Percentiles rank a stretch among this genome's conserved stretches.
phyloP scores from a whole-genome alignment of 2,329 filamentous ascomycete species.

The Cercospora sojina region DNA sequence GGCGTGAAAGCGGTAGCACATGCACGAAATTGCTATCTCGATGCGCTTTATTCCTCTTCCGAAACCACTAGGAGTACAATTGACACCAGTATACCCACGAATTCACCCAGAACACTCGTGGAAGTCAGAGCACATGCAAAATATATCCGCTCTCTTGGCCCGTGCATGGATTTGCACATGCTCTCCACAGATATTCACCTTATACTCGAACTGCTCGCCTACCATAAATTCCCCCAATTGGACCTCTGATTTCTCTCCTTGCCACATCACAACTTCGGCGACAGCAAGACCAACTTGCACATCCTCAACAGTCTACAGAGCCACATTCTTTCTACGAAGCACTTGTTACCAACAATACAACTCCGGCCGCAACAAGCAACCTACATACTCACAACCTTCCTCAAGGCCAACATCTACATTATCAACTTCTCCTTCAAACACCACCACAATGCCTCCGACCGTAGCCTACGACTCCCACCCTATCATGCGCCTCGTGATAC shows the following conservation, averaged over 20 bases:
- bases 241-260: background rate
- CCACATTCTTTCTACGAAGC: no score
- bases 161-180: background rate
- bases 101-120: background rate
- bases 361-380: background rate
- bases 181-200: background rate
- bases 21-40: background rate
- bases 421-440: no score
- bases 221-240: background rate
- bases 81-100: background rate
- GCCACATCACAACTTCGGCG: background rate
- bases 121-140: background rate
- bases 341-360: background rate
- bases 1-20: background rate
- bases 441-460: background rate
- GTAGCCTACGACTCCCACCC: background rate
- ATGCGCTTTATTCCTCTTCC: background rate
- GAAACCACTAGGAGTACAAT: background rate
- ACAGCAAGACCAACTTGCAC: no score
- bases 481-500: background rate
- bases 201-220: background rate
- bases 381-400: background rate
- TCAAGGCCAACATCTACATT: background rate
- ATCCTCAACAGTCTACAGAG: no score
- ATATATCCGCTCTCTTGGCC: background rate